Evolutionary conservation across 805 yeast genomes (phyloP), one percentile per base, ranked within the genome.

Genomic region (Lachancea waltii): DNA sequence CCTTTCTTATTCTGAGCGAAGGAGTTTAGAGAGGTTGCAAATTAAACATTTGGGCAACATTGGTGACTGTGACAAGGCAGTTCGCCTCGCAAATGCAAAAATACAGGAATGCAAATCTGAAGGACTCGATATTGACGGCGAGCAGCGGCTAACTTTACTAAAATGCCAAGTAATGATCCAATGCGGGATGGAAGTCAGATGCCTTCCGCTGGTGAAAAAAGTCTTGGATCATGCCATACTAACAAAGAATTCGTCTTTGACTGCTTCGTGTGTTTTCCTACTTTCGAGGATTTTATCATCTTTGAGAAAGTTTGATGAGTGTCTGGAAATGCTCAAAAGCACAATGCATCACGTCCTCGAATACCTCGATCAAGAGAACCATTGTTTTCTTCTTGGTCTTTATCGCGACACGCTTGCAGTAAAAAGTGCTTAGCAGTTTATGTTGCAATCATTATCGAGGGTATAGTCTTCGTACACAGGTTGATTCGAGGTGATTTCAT

Each of bases 191-290:
- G 72, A 77, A 10, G 55, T 70, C 7, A 64, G 81, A 40, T 75
- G 73, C 0, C 45, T 80, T 7, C 69, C 81, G 0, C 50, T 70
- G 14, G 49, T 78, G 0, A 51, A 73, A 5, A 74, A 73, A 43
- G 67, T 76, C 36, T 56, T 81, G 2, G 68, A 70, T 33, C 49
- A 65, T 9, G 72, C 82, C 0, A 65, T 67, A 15, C 50, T 55
- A 3, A 63, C 72, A 7, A 75, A 80, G 1, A 65, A 73, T 38
- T 54, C 65, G 3, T 53, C 70, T 0, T 52, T 72, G 7, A 54
- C 68, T 1, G 63, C 71, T 1, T 77, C 75, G 42, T 74, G 77
- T 0, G 50, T 72, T 2, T 40, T 75, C 5, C 53, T 68, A 3
- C 54, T 82, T 19, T 61, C 72, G 18, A 63, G 69, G 11, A 56